Conservation (phyloP, 225 moss, liverwort and hornwort species). For the Climacium dendroides region DNA sequence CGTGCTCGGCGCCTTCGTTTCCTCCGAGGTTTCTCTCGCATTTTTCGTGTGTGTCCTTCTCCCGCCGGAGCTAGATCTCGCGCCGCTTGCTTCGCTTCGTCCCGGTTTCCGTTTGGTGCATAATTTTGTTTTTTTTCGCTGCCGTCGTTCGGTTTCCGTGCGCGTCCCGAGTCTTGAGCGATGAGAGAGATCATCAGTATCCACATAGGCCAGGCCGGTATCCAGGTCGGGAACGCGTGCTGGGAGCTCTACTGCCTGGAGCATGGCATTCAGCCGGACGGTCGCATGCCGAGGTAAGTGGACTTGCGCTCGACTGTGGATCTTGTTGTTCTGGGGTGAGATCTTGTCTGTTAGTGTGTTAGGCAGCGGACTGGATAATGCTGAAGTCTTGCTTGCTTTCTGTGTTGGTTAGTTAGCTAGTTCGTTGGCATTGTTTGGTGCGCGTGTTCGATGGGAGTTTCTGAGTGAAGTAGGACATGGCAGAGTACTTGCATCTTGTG, state of each 20-base stretch:
- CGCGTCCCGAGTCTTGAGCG: not conserved
- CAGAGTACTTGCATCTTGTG: not conserved
- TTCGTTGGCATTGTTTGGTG: not conserved
- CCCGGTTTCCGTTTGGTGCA: not conserved
- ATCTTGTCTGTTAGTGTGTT: not conserved
- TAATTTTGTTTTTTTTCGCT: not conserved
- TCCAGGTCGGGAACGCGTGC: conserved; percentile 53
- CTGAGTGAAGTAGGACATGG: not conserved
- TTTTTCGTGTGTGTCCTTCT: not conserved
- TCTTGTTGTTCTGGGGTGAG: not conserved
- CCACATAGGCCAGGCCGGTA: conserved; percentile 54
- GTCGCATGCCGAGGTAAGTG: conserved; percentile 46
- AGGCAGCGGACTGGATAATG: not conserved
- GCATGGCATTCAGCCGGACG: conserved; percentile 54
- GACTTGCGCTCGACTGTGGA: not conserved
- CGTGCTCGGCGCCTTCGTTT: not conserved
- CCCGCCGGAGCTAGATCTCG: not conserved
- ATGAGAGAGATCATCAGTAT: conserved; percentile 64
- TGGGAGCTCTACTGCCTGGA: conserved; percentile 57
- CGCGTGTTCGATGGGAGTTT: not conserved
- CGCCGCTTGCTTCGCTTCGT: not conserved
- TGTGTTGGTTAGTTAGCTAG: not conserved
- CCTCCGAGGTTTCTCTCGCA: not conserved
- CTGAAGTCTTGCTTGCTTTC: not conserved
- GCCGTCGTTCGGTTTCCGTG: not conserved